Percentiles rank a stretch among this genome's conserved stretches.
phyloP scores from a whole-genome alignment of 2,329 filamentous ascomycete species.

The Hymenoscyphus repandus region DNA sequence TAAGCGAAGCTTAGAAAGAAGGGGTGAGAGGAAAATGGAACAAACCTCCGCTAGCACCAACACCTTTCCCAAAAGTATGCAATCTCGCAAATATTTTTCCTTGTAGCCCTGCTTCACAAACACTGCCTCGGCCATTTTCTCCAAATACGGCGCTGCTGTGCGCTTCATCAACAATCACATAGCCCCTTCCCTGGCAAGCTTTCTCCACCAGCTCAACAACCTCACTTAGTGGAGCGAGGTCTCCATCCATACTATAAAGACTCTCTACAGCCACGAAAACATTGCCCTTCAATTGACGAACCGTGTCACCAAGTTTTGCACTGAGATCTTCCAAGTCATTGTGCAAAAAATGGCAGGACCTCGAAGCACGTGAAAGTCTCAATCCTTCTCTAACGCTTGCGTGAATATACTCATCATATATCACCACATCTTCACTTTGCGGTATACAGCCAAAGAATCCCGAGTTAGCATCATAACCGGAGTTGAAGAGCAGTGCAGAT shows the following conservation, averaged over 20 bases:
- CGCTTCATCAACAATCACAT: conserved; percentile 52
- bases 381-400: conserved; percentile 52
- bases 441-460: conserved; percentile 46
- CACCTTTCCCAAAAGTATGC: conserved; percentile 49
- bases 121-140: conserved; percentile 41
- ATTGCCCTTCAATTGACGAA: conserved; percentile 28
- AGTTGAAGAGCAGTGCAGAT: conserved; percentile 55
- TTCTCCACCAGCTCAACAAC: conserved; percentile 34
- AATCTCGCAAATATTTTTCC: conserved; percentile 43
- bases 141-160: conserved; percentile 49
- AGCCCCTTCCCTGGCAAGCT: conserved; percentile 34
- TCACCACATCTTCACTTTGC: conserved; percentile 47
- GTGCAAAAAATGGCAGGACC: conserved; percentile 49
- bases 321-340: conserved; percentile 40
- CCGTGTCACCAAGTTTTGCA: conserved; percentile 27
- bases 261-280: conserved; percentile 38
- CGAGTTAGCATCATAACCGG: conserved; percentile 49
- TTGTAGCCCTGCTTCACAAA: conserved; percentile 44
- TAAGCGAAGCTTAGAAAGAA: conserved; percentile 8
- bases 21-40: conserved; percentile 13
- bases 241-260: conserved; percentile 46
- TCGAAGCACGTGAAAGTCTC: conserved; percentile 33
- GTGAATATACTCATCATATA: conserved; percentile 63
- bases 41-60: conserved; percentile 36
- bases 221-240: conserved; percentile 36